A percentile compares a stretch with the other conserved stretches of the same genome.
Evolutionary conservation across 1,284 basidiomycete genomes (phyloP).

Genomic region (Apiotrichum veenhuisii): DNA sequence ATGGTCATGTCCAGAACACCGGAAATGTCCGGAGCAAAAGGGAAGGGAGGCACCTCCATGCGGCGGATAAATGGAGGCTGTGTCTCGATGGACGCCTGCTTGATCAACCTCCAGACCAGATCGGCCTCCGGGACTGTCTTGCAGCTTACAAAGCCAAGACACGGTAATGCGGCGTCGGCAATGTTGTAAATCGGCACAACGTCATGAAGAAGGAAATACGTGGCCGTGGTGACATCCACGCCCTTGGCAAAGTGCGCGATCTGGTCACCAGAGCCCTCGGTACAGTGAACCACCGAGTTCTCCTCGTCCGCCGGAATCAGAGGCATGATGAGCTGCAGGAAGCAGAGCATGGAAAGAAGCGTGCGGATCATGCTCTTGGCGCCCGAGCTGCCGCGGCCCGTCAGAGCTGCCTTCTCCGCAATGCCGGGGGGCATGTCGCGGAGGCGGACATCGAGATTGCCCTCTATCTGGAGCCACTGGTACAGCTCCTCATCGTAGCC

Average conservation of each 20-base stretch:
- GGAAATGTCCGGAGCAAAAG: conserved; percentile 14
- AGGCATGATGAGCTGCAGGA: conserved; percentile 34
- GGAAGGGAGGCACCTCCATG: conserved; percentile 17
- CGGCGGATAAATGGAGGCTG: conserved; percentile 9
- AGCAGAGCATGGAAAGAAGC: conserved; percentile 24
- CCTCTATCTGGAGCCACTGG: conserved; percentile 28
- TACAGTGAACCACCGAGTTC: conserved; percentile 11
- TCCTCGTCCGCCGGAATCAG: conserved; percentile 15
- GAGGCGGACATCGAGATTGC: conserved; percentile 20
- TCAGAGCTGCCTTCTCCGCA: conserved; percentile 5
- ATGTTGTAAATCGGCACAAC: conserved; percentile 40
- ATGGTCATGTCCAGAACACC: conserved; percentile 20
- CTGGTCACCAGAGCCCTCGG: conserved; percentile 5
- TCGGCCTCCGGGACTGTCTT: conserved; percentile 20
- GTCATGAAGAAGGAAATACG: conserved; percentile 37
- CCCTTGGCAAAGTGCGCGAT: conserved; percentile 7
- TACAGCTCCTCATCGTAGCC: conserved; percentile 33
- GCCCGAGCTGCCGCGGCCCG: conserved; percentile 14
- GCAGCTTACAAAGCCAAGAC: conserved; percentile 31
- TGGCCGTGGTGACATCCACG: conserved; percentile 11
- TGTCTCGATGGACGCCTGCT: conserved; percentile 18
- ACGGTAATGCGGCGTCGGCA: conserved; percentile 15
- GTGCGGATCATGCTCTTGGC: conserved; percentile 25
- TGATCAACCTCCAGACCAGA: conserved; percentile 23
- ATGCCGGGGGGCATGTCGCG: conserved; percentile 14